Percentiles rank a stretch among this genome's conserved stretches.
These are phyloP conservation scores for Microthlaspi erraticum DNA, from an alignment of 345 rosid species.

Conservation along the genomic window DNA sequence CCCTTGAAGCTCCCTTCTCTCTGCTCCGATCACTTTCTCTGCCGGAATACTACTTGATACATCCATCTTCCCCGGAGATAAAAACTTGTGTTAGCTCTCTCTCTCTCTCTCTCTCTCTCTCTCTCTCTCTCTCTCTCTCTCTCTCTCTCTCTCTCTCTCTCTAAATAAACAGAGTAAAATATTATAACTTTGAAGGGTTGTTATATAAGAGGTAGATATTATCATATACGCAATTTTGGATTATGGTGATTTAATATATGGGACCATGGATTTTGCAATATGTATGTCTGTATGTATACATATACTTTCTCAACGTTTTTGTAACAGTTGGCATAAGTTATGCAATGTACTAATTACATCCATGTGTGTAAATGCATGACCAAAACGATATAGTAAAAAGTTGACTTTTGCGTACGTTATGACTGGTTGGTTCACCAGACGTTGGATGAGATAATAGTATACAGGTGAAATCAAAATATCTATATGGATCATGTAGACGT, in stretches of 20 bases:
- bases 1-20: constrained; percentile 61
- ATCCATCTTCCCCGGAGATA: constrained; percentile 29
- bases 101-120: background rate
- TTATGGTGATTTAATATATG: constrained; percentile 12
- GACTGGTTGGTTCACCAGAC: constrained; percentile 97
- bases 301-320: background rate
- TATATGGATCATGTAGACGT: background rate
- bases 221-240: background rate
- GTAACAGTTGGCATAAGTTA: constrained; percentile 9
- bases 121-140: constrained; percentile 15
- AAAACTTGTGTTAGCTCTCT: background rate
- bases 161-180: background rate
- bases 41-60: constrained; percentile 20
- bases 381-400: constrained; percentile 20
- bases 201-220: constrained; percentile 30
- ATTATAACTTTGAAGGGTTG: constrained; percentile 51
- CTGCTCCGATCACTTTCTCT: constrained; percentile 32
- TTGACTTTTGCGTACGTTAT: constrained; percentile 43
- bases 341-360: constrained; percentile 14
- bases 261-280: constrained; percentile 32
- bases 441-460: constrained; percentile 38
- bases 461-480: constrained; percentile 2
- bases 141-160: no score
- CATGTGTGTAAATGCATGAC: constrained; percentile 26
- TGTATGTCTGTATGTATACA: background rate